Evolutionary conservation across 257 asterid genomes (phyloP).

Genomic region (Thymus quinquecostatus): DNA sequence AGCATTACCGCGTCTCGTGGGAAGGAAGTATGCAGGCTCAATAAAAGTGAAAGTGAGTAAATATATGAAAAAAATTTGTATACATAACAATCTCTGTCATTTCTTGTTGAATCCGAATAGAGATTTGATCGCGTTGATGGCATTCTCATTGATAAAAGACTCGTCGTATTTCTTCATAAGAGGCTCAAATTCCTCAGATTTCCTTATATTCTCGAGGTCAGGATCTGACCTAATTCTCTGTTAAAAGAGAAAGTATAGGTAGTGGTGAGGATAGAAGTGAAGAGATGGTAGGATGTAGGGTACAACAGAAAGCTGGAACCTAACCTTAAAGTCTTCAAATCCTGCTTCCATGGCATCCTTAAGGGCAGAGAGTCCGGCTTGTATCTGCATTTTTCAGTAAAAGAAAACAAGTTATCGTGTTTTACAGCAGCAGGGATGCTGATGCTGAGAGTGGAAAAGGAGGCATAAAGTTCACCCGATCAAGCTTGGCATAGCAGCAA

Average conservation of each 20-base stretch:
- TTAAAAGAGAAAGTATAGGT: slow-evolving; percentile 15
- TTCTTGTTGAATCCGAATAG: slow-evolving; percentile 83
- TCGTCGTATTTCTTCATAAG: slow-evolving; percentile 83
- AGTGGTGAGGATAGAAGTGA: background rate
- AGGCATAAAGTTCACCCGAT: slow-evolving; percentile 52
- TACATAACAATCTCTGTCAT: slow-evolving; percentile 27
- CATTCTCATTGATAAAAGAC: slow-evolving; percentile 89
- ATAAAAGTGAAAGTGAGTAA: slow-evolving; percentile 13
- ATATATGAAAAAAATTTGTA: slow-evolving; percentile 24
- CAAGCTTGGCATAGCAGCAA: slow-evolving; percentile 91
- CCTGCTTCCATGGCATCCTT: slow-evolving; percentile 71
- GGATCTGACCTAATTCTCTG: slow-evolving; percentile 92
- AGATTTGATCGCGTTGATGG: slow-evolving; percentile 89
- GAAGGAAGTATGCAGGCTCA: background rate
- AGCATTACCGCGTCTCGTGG: background rate
- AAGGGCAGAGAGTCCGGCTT: slow-evolving; percentile 87
- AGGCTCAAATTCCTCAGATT: slow-evolving; percentile 62
- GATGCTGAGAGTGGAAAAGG: no score
- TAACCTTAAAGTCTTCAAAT: slow-evolving; percentile 75
- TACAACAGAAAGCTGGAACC: background rate
- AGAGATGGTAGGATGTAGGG: slow-evolving; percentile 19
- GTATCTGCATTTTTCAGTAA: slow-evolving; percentile 49
- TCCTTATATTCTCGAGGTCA: slow-evolving; percentile 75
- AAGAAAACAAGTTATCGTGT: background rate
- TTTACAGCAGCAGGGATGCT: no score